Evolutionary conservation across 768 basidiomycete genomes (phyloP), one percentile per base, ranked within the genome.

Genomic region (Mycena rosella): DNA sequence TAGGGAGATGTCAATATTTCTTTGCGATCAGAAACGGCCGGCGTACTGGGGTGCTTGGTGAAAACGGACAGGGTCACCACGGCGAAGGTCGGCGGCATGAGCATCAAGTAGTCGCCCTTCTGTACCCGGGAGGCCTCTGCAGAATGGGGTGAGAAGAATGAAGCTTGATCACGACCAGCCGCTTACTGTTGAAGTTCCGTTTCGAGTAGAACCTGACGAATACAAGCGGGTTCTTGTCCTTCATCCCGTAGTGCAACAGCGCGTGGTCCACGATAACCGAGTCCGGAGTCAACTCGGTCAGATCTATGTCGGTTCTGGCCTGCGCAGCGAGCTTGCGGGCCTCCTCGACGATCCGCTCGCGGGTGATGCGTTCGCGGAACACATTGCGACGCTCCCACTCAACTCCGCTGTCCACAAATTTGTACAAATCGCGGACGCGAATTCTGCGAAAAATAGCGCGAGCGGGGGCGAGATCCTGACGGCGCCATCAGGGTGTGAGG

Each of bases 201-300:
- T 94, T 94, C 0, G 89, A 87, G 73, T 94, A 95, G 73, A 94
- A 95, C 74, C 84, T 87, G 59, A 94, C 87, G 18, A 78, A 83
- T 48, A 90, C 85, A 49, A 95, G 73, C 1, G 94, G 94, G 71
- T 92, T 93, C 67, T 80, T 76, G 49, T 88, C 86, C 68, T 86
- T 82, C 88, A 91, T 92, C 3, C 94, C 94, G 71, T 92, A 90
- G 73, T 95, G 94, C 84, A 95, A 83, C 22, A 76, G 71, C 2
- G 87, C 77, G 17, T 88, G 80, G 55, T 89, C 86, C 22, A 95
- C 91, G 40, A 91, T 86, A 34, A 95, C 82, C 58, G 93, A 44
- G 17, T 63, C 64, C 4, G 56, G 53, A 14, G 71, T 71, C 20
- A 70, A 49, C 26, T 63, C 47, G 27, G 54, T 34, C 18, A 70